Percentiles rank a stretch among this genome's conserved stretches.
phyloP scores from a whole-genome alignment of 2,329 filamentous ascomycete species.

The Venturia oleaginea region DNA sequence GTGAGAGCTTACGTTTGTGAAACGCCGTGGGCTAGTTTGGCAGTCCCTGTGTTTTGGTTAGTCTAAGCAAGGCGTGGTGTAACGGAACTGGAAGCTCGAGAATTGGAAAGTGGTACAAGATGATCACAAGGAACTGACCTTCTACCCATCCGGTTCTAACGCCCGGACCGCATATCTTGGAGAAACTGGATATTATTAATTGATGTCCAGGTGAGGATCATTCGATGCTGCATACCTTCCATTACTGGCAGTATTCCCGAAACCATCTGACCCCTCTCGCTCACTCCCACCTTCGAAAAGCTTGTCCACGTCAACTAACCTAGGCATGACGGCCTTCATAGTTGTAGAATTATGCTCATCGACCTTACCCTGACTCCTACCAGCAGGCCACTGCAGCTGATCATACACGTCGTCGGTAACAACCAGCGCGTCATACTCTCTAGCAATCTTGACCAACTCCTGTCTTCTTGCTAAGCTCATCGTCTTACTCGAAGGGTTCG shows the following conservation, averaged over 20 bases:
- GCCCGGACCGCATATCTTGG: conserved; percentile 77
- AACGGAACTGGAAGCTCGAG: background rate
- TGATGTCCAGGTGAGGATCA: background rate
- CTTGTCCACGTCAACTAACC: conserved; percentile 70
- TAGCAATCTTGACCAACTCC: conserved; percentile 64
- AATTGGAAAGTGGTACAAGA: background rate
- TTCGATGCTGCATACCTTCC: conserved; percentile 32
- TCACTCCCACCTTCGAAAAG: conserved; percentile 50
- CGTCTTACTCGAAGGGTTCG: conserved; percentile 78
- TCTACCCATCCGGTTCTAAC: conserved; percentile 84
- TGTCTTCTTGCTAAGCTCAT: conserved; percentile 63
- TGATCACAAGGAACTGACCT: conserved; percentile 24
- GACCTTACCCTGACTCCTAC: conserved; percentile 16
- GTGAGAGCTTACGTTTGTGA: conserved; percentile 43
- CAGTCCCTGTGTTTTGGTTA: conserved; percentile 32
- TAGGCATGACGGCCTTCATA: conserved; percentile 47
- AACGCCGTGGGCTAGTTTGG: conserved; percentile 50
- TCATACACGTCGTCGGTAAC: conserved; percentile 93
- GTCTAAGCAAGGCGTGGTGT: background rate
- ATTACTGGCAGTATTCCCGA: conserved; percentile 77
- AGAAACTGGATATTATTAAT: conserved; percentile 51
- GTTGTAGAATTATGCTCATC: background rate
- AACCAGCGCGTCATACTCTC: conserved; percentile 71
- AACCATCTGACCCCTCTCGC: conserved; percentile 43
- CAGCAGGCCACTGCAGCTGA: conserved; percentile 67